Evolutionary conservation across 202 grass and related monocot species (phyloP).

Genomic region (Carex arenaria): DNA sequence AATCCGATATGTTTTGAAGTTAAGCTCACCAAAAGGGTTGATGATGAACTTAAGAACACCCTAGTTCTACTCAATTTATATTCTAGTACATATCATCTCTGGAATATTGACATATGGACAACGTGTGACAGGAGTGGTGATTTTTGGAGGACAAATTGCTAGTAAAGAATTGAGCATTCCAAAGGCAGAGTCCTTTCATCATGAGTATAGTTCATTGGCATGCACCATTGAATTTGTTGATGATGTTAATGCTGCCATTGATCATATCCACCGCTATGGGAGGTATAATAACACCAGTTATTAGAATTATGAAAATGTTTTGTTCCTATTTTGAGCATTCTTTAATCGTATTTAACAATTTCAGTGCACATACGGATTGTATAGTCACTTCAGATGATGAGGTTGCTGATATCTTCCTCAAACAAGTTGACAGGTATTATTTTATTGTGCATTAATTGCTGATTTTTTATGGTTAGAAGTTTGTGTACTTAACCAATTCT

Average conservation of each 20-base stretch:
- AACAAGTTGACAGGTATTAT: constrained; percentile 83
- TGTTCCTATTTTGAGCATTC: constrained; percentile 19
- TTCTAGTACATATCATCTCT: background rate
- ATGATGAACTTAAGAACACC: too few relatives aligned
- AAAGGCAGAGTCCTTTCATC: constrained; percentile 59
- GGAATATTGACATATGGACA: background rate
- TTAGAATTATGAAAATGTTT: constrained; percentile 9
- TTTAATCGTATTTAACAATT: constrained; percentile 25
- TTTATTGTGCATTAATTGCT: background rate
- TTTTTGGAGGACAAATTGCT: constrained; percentile 76
- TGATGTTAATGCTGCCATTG: constrained; percentile 74
- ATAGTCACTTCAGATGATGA: constrained; percentile 63
- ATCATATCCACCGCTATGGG: constrained; percentile 90
- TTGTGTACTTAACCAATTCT: background rate
- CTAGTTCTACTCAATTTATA: background rate
- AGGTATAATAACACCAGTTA: constrained; percentile 37
- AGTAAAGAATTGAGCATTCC: constrained; percentile 44
- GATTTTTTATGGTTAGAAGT: background rate
- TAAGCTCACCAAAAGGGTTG: too few relatives aligned
- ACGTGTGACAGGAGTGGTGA: constrained; percentile 49
- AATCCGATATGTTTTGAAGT: too few relatives aligned
- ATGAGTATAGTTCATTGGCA: constrained; percentile 83
- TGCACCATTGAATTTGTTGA: constrained; percentile 89
- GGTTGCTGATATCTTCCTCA: constrained; percentile 61
- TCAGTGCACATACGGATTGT: constrained; percentile 92